A percentile compares a stretch with the other conserved stretches of the same genome.
These are phyloP conservation scores for Brassica rapa DNA, from an alignment of 345 rosid species.

Conservation along the genomic window DNA sequence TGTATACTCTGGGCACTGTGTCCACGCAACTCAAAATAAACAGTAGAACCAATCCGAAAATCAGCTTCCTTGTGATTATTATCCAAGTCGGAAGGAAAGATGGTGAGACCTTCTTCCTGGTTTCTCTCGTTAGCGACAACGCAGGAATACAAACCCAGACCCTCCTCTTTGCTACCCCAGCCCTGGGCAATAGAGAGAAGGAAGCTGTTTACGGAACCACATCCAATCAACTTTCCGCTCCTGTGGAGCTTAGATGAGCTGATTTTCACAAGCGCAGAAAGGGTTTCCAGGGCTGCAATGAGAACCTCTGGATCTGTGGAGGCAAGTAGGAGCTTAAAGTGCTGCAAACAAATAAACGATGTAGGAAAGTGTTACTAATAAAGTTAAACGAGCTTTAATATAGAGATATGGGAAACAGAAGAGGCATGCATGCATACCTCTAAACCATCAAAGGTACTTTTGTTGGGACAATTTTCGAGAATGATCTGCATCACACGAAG, in stretches of 20 bases:
- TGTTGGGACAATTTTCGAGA: conserved; percentile 89
- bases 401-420: conserved; percentile 1
- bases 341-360: conserved; percentile 47
- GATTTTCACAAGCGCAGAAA: conserved; percentile 82
- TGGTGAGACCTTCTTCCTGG: conserved; percentile 77
- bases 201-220: conserved; percentile 80
- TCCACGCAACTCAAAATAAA: conserved; percentile 87
- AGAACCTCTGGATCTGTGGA: conserved; percentile 96
- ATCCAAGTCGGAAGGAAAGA: conserved; percentile 77
- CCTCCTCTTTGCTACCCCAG: conserved; percentile 99
- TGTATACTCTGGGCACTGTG: conserved; percentile 44
- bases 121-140: conserved; percentile 83
- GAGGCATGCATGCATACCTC: conserved; percentile 80
- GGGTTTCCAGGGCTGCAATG: conserved; percentile 84
- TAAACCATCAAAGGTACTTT: conserved; percentile 86
- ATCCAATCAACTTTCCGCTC: conserved; percentile 79
- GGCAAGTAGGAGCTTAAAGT: conserved; percentile 86
- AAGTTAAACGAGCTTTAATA: conserved; percentile 8
- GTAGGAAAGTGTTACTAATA: background rate
- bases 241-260: conserved; percentile 89
- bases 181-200: conserved; percentile 93
- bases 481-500: conserved; percentile 85
- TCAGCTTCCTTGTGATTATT: conserved; percentile 64
- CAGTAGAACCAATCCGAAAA: conserved; percentile 72
- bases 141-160: conserved; percentile 88